Base-by-base conservation (phyloP, 129 eudicot genomes). In the Sambucus nigra region DNA sequence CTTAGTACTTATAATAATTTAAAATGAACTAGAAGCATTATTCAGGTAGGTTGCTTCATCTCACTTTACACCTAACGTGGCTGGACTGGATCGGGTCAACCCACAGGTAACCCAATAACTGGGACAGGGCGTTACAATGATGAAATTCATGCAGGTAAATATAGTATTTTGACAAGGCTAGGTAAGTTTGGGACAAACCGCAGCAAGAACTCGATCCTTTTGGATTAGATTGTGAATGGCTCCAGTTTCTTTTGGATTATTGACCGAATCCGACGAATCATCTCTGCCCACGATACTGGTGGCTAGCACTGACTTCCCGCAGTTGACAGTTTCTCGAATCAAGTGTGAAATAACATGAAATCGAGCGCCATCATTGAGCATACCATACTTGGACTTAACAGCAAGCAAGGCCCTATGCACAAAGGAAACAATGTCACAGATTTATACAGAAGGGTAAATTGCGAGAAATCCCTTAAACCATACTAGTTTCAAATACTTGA, bases 341-440 rank as follows among this genome's bases (percentile, higher is more conserved):
- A 92, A 74, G 57, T 79, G 93, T 17, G 99, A 80, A 53, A 86
- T 75, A 24, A 82, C 95, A 80, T 92, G 99, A 62, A 85, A 78
- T 41, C 99, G 83, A 45, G 86, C 86, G 26, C 95, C 99, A 70
- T 83, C 95, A 70, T 92, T 95, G 27, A 82, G 73, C 80, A 70
- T 75, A 33, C 99, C 95, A 72, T 73, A 86, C 62, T 82, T 80
- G 24, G 78, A 77, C 73, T 89, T 80, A 64, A 82, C 94, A 39
- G 78, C 78, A 70, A 82, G 87, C 80, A 92, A 72, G 40, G 94
- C 78, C 99, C 99, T 92, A 53, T 28, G 47, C 70, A 28, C 42
- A 77, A 53, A 61, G 50, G 22, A 27, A 72, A 69, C 46, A 47
- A 17, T 56, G 5, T 14, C 15, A 42, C 15, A 58, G 15, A 3